Conservation (phyloP, 495 filamentous ascomycete genomes). For the Penicillium taxi region DNA sequence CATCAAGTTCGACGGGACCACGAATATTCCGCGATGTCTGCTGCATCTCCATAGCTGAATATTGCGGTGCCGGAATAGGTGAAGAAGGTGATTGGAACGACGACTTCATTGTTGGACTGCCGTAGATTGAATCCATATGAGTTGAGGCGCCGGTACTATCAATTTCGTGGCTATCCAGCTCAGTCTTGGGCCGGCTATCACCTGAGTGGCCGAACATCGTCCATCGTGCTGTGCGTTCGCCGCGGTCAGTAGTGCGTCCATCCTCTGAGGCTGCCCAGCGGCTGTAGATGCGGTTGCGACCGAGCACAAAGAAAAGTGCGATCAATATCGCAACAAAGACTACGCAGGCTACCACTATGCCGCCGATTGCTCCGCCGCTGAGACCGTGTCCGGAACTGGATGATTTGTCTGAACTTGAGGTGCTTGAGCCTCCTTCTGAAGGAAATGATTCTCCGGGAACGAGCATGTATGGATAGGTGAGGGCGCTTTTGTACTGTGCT, state of each 20-base stretch:
- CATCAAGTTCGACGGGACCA: too few relatives aligned
- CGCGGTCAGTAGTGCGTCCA: slow-evolving; percentile 20
- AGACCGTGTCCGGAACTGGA: slow-evolving; percentile 11
- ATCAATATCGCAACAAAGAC: slow-evolving; percentile 28
- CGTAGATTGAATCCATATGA: too few relatives aligned
- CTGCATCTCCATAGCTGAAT: too few relatives aligned
- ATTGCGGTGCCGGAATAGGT: too few relatives aligned
- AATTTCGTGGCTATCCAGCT: too few relatives aligned
- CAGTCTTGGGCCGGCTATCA: too few relatives aligned
- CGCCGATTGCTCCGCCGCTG: slow-evolving; percentile 30
- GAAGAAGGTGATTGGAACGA: too few relatives aligned
- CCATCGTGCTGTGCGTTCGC: slow-evolving; percentile 29
- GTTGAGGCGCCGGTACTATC: too few relatives aligned
- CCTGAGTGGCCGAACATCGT: slow-evolving; percentile 17
- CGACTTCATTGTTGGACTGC: too few relatives aligned
- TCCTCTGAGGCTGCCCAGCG: slow-evolving; percentile 32
- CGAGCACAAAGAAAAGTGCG: slow-evolving; percentile 33
- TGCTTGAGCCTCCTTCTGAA: slow-evolving; percentile 21
- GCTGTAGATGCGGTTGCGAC: slow-evolving; percentile 30
- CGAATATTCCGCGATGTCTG: too few relatives aligned
- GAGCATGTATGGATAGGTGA: slow-evolving; percentile 30
- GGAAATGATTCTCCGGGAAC: slow-evolving; percentile 33
- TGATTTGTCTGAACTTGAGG: slow-evolving; percentile 2
- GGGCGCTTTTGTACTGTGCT: slow-evolving; percentile 26
- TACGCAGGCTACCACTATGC: slow-evolving; percentile 28